A percentile compares a stretch with the other conserved stretches of the same genome.
These are phyloP conservation scores for Stagonosporopsis cucurbitacearum DNA, from an alignment of 2,329 filamentous ascomycete species.

Conservation along the genomic window DNA sequence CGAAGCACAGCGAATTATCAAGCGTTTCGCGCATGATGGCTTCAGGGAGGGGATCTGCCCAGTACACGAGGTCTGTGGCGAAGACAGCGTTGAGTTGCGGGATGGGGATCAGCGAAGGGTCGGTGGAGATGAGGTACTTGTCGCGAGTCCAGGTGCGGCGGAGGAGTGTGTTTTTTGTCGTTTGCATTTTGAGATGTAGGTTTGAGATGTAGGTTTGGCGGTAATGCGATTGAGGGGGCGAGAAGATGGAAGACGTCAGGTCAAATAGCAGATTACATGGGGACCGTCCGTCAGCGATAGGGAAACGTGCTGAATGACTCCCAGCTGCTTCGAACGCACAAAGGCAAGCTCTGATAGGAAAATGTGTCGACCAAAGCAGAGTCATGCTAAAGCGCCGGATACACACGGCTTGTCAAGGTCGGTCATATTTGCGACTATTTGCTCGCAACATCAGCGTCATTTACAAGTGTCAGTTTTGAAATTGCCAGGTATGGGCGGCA, in stretches of 20 bases:
- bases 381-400: background rate
- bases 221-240: background rate
- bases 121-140: conserved; percentile 16
- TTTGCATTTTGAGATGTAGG: background rate
- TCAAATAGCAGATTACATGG: background rate
- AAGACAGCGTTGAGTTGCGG: conserved; percentile 13
- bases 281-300: background rate
- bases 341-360: background rate
- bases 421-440: background rate
- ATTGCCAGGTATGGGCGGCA: background rate
- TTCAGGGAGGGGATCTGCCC: conserved; percentile 13
- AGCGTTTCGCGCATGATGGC: conserved; percentile 11
- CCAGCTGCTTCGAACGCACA: background rate
- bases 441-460: background rate
- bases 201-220: background rate
- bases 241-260: background rate
- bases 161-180: conserved; percentile 3
- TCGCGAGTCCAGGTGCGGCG: conserved; percentile 13
- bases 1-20: conserved; percentile 17
- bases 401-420: background rate
- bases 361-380: background rate
- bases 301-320: background rate
- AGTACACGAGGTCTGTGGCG: conserved; percentile 18
- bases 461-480: background rate
- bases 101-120: conserved; percentile 7